Evolutionary conservation across 306 rosid genomes (phyloP), one percentile per base, ranked within the genome.

Genomic region (Quercus dentata): DNA sequence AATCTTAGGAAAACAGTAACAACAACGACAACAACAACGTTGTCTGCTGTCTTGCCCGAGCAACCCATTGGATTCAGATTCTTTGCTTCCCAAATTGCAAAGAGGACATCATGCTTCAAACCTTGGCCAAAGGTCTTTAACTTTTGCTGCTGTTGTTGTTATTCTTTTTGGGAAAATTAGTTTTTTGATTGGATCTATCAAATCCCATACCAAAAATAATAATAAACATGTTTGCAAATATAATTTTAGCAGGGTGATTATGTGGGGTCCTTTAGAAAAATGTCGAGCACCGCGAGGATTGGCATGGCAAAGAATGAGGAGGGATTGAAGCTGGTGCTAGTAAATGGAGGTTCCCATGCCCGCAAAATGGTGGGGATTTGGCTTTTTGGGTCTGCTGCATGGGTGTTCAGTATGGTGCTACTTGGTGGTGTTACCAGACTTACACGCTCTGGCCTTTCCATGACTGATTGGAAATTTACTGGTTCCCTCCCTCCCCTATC

Each of bases 381-480:
- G 99, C 94, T 94, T 73, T 94, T 94, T 71, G 84, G 94, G 58
- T 92, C 97, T 5, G 95, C 99, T 1, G 91, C 94, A 1, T 94
- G 97, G 99, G 99, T 94, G 62, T 92, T 91, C 79, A 92, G 95
- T 83, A 92, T 92, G 97, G 97, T 94, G 63, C 49, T 94, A 23
- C 97, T 94, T 38, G 99, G 99, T 6, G 97, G 99, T 73, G 75
- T 91, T 65, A 94, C 97, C 20, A 82, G 97, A 75, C 88, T 94
- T 54, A 94, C 97, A 4, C 79, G 97, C 28, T 94, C 99, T 17
- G 99, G 99, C 80, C 97, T 93, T 86, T 93, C 98, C 9, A 93
- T 93, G 97, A 91, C 94, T n/a, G 94, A 93, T 81, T 91, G 98
- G 98, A 93, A 93, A 41, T 88, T 93, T 81, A 79, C 92, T 5